These are phyloP conservation scores for Aspergillus phoenicis DNA, from an alignment of 2,329 filamentous ascomycete species.

Conservation along the genomic window DNA sequence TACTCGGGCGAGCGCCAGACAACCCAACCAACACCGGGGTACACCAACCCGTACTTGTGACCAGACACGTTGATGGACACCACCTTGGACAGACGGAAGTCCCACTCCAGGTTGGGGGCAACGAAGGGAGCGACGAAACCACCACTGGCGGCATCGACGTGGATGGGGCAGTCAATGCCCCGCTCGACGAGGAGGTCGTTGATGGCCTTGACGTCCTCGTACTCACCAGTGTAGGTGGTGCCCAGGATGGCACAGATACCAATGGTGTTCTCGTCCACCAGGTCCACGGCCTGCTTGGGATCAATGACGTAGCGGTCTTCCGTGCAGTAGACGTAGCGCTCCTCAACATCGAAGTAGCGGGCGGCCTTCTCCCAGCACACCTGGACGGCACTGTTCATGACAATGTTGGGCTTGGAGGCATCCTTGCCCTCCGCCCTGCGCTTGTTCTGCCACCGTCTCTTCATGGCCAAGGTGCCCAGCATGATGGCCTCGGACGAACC, in stretches of 20 bases:
- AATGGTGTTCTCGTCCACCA: constrained; percentile 73
- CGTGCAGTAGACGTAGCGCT: constrained; percentile 73
- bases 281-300: constrained; percentile 61
- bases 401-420: constrained; percentile 77
- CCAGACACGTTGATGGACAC: constrained; percentile 93
- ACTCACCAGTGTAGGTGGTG: constrained; percentile 93
- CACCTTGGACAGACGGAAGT: constrained; percentile 85
- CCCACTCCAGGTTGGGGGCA: constrained; percentile 80
- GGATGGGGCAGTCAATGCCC: constrained; percentile 79
- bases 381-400: constrained; percentile 96
- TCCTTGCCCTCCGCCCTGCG: constrained; percentile 81
- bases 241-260: constrained; percentile 91
- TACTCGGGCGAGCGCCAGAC: constrained; percentile 83
- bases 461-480: constrained; percentile 74
- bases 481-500: constrained; percentile 76
- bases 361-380: constrained; percentile 96
- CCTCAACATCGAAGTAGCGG: constrained; percentile 89
- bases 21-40: constrained; percentile 93
- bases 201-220: constrained; percentile 89
- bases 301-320: constrained; percentile 65
- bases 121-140: constrained; percentile 94
- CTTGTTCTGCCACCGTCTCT: constrained; percentile 89
- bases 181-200: constrained; percentile 81
- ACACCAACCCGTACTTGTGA: constrained; percentile 81
- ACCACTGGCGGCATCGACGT: constrained; percentile 89